Percentiles rank a stretch among this genome's conserved stretches.
Conservation (phyloP, 2,329 filamentous ascomycete genomes). For the Alternaria sp. region DNA sequence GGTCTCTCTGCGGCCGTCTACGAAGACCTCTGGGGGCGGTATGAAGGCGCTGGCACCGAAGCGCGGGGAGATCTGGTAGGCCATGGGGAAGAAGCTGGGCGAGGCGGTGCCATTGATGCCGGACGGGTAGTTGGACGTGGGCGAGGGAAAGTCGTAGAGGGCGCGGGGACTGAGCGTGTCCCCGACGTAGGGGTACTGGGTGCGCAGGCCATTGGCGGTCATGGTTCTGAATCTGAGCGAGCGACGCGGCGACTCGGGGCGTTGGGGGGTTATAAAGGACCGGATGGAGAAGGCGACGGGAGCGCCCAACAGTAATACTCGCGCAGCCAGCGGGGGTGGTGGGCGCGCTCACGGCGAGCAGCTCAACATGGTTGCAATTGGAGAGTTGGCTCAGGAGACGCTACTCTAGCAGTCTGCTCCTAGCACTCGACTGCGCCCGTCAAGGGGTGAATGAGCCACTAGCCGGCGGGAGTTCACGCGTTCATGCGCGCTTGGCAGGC, state of each 20-base stretch:
- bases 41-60: constrained; percentile 48
- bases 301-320: constrained; percentile 31
- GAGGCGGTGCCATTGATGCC: constrained; percentile 37
- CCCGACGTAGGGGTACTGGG: constrained; percentile 42
- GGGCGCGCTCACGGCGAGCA: constrained; percentile 37
- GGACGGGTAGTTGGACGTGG: constrained; percentile 48
- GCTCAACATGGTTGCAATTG: constrained; percentile 26
- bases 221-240: constrained; percentile 24
- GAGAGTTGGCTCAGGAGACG: constrained; percentile 3
- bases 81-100: constrained; percentile 46
- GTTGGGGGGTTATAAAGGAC: constrained; percentile 30
- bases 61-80: constrained; percentile 45
- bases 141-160: constrained; percentile 47
- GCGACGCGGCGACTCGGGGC: constrained; percentile 15
- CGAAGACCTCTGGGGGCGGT: constrained; percentile 48
- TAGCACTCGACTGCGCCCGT: not conserved
- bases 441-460: constrained; percentile 13
- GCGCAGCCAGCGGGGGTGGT: constrained; percentile 32
- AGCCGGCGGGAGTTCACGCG: constrained; percentile 6
- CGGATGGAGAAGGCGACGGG: constrained; percentile 29
- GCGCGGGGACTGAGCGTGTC: constrained; percentile 42
- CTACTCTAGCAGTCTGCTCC: not conserved
- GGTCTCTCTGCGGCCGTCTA: constrained; percentile 37
- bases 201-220: constrained; percentile 44
- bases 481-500: constrained; percentile 15